These are phyloP conservation scores for Beauveria bassiana DNA, from an alignment of 2,329 filamentous ascomycete genomes.

Conservation along the genomic window DNA sequence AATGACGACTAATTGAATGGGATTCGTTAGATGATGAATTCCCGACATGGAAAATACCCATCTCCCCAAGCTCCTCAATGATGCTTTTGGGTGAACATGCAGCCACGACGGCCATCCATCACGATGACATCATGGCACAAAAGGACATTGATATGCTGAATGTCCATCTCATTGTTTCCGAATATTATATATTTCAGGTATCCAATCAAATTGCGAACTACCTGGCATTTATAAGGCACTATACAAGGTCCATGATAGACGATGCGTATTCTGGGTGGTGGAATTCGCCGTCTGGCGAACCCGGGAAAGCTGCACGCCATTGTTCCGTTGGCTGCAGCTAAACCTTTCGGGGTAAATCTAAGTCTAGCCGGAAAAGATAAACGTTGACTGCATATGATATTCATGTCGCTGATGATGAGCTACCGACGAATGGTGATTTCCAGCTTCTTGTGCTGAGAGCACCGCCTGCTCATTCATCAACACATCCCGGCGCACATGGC, in stretches of 20 bases:
- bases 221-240: too few species aligned
- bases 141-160: too few species aligned
- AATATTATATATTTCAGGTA: too few species aligned
- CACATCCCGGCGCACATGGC: too few species aligned
- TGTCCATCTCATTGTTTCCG: too few species aligned
- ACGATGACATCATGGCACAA: background rate
- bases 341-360: rapidly evolving
- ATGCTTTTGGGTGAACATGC: background rate
- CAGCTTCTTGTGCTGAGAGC: background rate
- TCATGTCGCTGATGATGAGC: background rate
- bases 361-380: rapidly evolving
- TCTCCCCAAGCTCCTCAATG: background rate
- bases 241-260: too few species aligned
- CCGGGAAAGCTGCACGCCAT: background rate
- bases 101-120: background rate
- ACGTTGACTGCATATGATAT: background rate
- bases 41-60: background rate
- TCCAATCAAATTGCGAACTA: background rate
- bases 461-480: background rate
- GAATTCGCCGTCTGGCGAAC: too few species aligned
- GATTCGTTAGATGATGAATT: background rate
- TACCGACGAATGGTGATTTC: background rate
- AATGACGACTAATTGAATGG: background rate
- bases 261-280: too few species aligned
- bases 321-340: background rate